A percentile compares a stretch with the other conserved stretches of the same genome.
Evolutionary conservation across 257 asterid species (phyloP).

Genomic region (Salvia rosmarinus): DNA sequence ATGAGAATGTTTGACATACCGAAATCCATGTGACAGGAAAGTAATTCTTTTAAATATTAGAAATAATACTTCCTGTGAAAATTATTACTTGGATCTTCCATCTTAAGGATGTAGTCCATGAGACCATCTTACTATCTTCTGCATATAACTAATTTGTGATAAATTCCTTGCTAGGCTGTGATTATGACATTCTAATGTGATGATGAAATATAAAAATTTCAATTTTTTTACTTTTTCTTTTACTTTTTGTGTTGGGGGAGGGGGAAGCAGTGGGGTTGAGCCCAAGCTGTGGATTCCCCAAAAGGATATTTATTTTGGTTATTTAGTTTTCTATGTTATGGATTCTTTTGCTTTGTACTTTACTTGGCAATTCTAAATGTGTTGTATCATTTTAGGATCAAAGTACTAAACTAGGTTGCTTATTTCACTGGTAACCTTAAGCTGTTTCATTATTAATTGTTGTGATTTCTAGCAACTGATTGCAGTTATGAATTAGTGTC

Average conservation of each 20-base stretch:
- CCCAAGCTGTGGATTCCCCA: neutral
- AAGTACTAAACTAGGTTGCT: neutral
- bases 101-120: too few relatives aligned
- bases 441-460: too few relatives aligned
- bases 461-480: too few relatives aligned
- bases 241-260: neutral
- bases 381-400: neutral
- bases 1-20: neutral
- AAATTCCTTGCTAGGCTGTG: too few relatives aligned
- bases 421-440: too few relatives aligned
- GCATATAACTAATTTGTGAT: too few relatives aligned
- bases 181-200: too few relatives aligned
- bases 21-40: neutral
- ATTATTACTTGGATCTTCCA: neutral
- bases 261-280: neutral
- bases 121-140: too few relatives aligned
- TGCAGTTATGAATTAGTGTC: too few relatives aligned
- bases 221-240: too few relatives aligned
- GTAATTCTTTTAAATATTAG: neutral
- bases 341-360: neutral
- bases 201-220: too few relatives aligned
- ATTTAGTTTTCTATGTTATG: neutral
- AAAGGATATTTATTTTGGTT: neutral
- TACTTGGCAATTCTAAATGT: too few relatives aligned
- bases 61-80: neutral